Base-by-base conservation (phyloP, 208 protist genomes). In the Wallacemonas sp. region DNA sequence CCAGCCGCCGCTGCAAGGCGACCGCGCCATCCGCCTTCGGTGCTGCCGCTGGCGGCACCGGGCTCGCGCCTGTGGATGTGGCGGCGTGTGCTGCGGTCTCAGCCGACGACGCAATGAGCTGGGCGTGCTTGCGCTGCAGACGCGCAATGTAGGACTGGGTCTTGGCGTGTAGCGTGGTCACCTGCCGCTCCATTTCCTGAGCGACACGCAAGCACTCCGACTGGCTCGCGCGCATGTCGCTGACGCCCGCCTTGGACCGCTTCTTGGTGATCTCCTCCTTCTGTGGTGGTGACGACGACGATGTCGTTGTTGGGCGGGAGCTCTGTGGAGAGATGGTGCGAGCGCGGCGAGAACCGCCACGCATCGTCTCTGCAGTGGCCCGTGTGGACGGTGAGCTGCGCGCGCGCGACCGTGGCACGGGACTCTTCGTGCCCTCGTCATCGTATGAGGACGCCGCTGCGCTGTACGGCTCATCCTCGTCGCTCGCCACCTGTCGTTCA, bases 1-100 rank as follows among this genome's bases (percentile, higher is more conserved):
- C 73, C 6, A 86, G 73, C 24, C 57, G 65, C 1, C 29, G 41
- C 32, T 23, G 30, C 26, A 39, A 5, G 14, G 26, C 23, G 26
- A 19, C 11, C 41, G 5, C 41, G 19, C n/a, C n/a, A n/a, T n/a
- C n/a, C n/a, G n/a, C n/a, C n/a, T n/a, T n/a, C n/a, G n/a, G n/a
- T n/a, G n/a, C n/a, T n/a, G n/a, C n/a, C n/a, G n/a, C n/a, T n/a
- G n/a, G n/a, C n/a, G n/a, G n/a, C n/a, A n/a, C n/a, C n/a, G n/a
- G n/a, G n/a, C n/a, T n/a, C n/a, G n/a, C n/a, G 9, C 44, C 44
- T 21, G 9, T 49, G 44, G 17, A 49, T 5, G 17, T 6, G 19
- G 17, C 44, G 19, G 9, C 17, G 44, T 5, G 17, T 49, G 44
- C 44, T 5, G 44, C 19, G 17, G 17, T 23, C 17, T 14, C 19